These are phyloP conservation scores for Lagenidium giganteum DNA, from an alignment of 352 stramenopile genomes.

Conservation along the genomic window DNA sequence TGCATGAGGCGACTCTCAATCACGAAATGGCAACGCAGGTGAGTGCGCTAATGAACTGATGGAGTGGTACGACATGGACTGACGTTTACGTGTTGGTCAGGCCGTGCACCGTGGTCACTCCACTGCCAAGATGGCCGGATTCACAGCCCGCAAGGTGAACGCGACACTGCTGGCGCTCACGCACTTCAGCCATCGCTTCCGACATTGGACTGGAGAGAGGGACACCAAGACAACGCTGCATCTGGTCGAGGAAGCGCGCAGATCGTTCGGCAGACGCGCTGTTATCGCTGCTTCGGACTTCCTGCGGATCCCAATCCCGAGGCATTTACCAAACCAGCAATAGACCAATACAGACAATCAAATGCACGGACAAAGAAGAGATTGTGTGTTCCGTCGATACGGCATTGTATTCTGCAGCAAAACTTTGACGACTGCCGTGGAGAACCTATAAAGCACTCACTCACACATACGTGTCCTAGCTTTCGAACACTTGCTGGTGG, in stretches of 20 bases:
- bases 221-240: slow-evolving; percentile 52
- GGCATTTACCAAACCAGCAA: slow-evolving; percentile 26
- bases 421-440: too few species aligned
- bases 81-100: too few species aligned
- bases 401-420: too few species aligned
- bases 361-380: not conserved
- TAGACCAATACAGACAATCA: slow-evolving; percentile 8
- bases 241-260: slow-evolving; percentile 59
- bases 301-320: slow-evolving; percentile 68
- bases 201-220: slow-evolving; percentile 43
- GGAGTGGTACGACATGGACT: too few species aligned
- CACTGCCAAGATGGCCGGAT: slow-evolving; percentile 72
- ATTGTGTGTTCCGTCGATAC: too few species aligned
- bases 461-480: too few species aligned
- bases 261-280: slow-evolving; percentile 53
- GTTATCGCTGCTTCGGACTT: slow-evolving; percentile 78
- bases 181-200: slow-evolving; percentile 85
- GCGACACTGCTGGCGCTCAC: slow-evolving; percentile 74
- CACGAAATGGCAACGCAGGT: slow-evolving; percentile 69
- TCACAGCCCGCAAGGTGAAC: slow-evolving; percentile 69
- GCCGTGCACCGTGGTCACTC: slow-evolving; percentile 74
- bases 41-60: not conserved
- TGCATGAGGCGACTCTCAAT: slow-evolving; percentile 81
- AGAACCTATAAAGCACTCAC: too few species aligned
- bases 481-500: too few species aligned